Evolutionary conservation across 495 filamentous ascomycete genomes (phyloP), one percentile per base, ranked within the genome.

Genomic region (Bombardia bombarda): DNA sequence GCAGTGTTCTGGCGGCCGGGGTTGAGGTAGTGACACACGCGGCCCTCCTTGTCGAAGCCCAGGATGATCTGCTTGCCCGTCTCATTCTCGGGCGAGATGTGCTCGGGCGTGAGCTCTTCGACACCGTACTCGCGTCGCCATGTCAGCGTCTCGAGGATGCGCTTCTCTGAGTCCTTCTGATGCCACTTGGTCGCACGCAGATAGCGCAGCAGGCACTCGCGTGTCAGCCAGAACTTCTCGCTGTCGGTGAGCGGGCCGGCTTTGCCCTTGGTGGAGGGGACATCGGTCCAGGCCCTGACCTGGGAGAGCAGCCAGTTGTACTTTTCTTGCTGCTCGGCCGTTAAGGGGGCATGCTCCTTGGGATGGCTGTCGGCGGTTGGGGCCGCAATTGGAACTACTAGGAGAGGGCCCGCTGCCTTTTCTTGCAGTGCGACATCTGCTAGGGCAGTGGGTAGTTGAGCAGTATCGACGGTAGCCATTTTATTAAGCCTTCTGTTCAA

Each of bases 111-210:
- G 61, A 89, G 71, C 28, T 84, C 74, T 32, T 72, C 66, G 26
- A 87, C 63, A 9, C 85, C 85, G 48, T 92, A 97, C 50, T 96
- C 90, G 8, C 90, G 72, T 30, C 92, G 77, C 92, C 92, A 98
- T 36, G 77, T 73, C 18, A 97, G 67, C 0, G 90, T 96, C 16
- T 73, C 73, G 43, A 83, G 80, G 13, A 98, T 58, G 1, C 92
- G 82, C 49, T 80, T 83, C 51, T 79, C 72, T n/a, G 90, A 81
- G 16, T 88, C 80, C 30, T 77, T 60, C 19, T 79, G 66, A 51
- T 83, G 74, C 92, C 92, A 97, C 62, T 95, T 97, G 22, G 86
- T 84, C 2, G 92, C 92, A 45, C 92, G 84, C 32, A 98, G 77
- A 57, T 92, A 98, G 52, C 92, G 86, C 10, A 97, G 72, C 1